Percentiles rank a stretch among this genome's conserved stretches.
These are phyloP conservation scores for Pichia sp. DNA, from an alignment of 1,139 yeast genomes.

Conservation along the genomic window DNA sequence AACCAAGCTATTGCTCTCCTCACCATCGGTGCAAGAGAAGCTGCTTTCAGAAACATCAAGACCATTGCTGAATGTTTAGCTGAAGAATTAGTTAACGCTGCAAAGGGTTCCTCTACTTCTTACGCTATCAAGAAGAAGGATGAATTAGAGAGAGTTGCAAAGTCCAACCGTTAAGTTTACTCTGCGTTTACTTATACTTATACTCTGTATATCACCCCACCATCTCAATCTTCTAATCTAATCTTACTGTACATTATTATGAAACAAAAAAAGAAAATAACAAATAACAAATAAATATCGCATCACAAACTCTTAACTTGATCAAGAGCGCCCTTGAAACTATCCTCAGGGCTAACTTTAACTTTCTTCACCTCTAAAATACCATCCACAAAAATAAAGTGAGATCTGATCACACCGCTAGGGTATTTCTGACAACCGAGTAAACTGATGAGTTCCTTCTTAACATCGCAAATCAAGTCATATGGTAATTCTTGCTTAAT, in stretches of 20 bases:
- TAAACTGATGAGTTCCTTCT: conserved; percentile 55
- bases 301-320: conserved; percentile 37
- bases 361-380: conserved; percentile 55
- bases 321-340: conserved; percentile 55
- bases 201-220: too few relatives aligned
- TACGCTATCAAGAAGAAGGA: conserved; percentile 99
- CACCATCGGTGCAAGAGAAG: conserved; percentile 99
- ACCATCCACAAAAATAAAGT: conserved; percentile 84
- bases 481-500: conserved; percentile 67
- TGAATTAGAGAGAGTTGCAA: conserved; percentile 99
- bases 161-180: conserved; percentile 90
- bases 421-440: conserved; percentile 81
- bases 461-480: conserved; percentile 71
- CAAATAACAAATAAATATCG: too few relatives aligned
- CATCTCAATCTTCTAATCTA: too few relatives aligned
- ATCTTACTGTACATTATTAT: too few relatives aligned
- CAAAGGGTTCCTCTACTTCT: conserved; percentile 99
- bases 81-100: conserved; percentile 99
- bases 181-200: too few relatives aligned
- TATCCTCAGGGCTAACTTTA: conserved; percentile 72
- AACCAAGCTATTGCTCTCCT: conserved; percentile 98
- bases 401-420: conserved; percentile 76
- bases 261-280: not conserved
- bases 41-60: conserved; percentile 99
- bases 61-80: conserved; percentile 99